Evolutionary conservation across 116 monocot species (phyloP), one percentile per base, ranked within the genome.

Genomic region (Iris pallida): DNA sequence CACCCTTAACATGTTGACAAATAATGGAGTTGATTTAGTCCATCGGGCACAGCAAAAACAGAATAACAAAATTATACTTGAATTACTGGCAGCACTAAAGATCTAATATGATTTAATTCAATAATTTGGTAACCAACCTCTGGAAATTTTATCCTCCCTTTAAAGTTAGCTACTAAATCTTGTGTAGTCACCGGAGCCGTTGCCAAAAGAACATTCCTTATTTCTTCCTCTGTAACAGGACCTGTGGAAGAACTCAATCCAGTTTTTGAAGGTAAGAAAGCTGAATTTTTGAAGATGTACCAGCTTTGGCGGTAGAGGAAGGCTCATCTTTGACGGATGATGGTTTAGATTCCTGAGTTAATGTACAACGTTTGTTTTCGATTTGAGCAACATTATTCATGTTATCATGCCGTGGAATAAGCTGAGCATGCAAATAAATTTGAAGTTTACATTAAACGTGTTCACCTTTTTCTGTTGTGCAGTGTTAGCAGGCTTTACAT

Each of bases 191-290:
- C 67, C 46, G 90, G 90, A 68, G 83, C 77, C 71, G 64, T 74
- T 14, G 78, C 73, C 54, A 82, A 68, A 53, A 98, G 81, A 75
- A 84, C 90, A 67, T 73, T 66, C 53, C 90, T 81, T 47, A 98
- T 93, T 79, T 98, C 98, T 1, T 98, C 93, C 79, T 93, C 93
- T 43, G 93, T 82, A 47, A 93, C 93, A 61, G 97, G 88, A 64
- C 80, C 81, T 48, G 46, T 63, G 11, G 80, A 48, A 54, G 79
- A 17, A 18, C 73, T 46, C 42, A 80, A 16, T 46, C 66, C 67
- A 72, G 83, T 44, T 82, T 20, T 78, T 49, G 73, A 43, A 63
- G 76, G 59, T 61, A 68, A 4, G 64, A 74, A 55, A 66, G 66
- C 45, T n/a, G 73, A 63, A 17, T 45, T 57, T 88, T 95, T 44